A percentile compares a stretch with the other conserved stretches of the same genome.
Evolutionary conservation across 805 yeast species (phyloP).

Genomic region (Priceomyces carsonii): DNA sequence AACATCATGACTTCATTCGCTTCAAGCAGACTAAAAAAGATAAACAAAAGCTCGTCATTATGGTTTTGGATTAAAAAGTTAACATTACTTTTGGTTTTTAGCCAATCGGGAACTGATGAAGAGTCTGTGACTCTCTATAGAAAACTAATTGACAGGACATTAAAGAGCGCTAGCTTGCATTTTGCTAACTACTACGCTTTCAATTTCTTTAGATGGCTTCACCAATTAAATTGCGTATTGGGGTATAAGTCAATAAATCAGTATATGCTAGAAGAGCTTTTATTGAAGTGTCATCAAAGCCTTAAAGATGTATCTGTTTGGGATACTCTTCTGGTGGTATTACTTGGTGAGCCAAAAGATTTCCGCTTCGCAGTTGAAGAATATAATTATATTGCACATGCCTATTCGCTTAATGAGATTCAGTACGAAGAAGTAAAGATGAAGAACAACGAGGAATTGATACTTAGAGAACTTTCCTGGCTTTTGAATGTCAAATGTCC

Average conservation of each 20-base stretch:
- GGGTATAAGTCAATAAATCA: background rate
- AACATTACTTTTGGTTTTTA: conserved; percentile 15
- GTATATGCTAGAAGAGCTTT: conserved; percentile 8
- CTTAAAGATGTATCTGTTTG: conserved; percentile 26
- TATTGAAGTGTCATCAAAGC: conserved; percentile 11
- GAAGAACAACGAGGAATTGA: background rate
- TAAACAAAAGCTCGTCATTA: conserved; percentile 41
- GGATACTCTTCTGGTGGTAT: too few species aligned
- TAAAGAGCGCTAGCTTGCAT: conserved; percentile 34
- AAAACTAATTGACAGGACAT: conserved; percentile 14
- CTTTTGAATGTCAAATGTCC: conserved; percentile 9
- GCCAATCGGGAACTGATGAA: background rate
- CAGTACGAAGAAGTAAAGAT: too few species aligned
- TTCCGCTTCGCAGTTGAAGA: too few species aligned
- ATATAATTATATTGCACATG: too few species aligned
- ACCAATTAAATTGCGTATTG: conserved; percentile 11
- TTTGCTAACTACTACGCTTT: conserved; percentile 42
- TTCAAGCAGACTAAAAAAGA: conserved; percentile 26
- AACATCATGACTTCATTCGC: conserved; percentile 34
- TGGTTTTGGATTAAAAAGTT: conserved; percentile 36
- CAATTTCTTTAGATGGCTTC: conserved; percentile 31
- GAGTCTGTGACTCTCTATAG: conserved; percentile 1
- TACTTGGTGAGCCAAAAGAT: too few species aligned
- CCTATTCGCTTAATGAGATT: too few species aligned
- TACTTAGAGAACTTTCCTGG: conserved; percentile 8